Base-by-base conservation (phyloP, 306 rosid species). In the Delonix regia region DNA sequence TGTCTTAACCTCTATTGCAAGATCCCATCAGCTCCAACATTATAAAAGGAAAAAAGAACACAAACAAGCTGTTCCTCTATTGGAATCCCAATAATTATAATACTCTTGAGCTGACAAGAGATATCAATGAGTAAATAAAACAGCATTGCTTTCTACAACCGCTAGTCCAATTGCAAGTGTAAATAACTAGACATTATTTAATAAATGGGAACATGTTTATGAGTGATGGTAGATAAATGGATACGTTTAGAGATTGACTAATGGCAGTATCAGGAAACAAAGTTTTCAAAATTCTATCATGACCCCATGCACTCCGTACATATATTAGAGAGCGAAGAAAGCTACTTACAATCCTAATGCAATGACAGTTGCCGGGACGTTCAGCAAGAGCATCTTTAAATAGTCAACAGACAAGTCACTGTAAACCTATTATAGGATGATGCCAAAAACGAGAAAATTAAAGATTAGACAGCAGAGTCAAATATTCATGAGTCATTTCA, bases 351-450 rank as follows among this genome's bases (percentile, higher is more conserved):
- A 62, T 89, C 90, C 99, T 63, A 94, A 86, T 27, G 97, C 97
- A 75, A 92, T 73, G 21, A 94, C 91, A 12, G 97, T 88, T 5
- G 99, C 97, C 18, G 97, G 99, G 71, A 92, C 93, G 27, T 94
- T 94, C 85, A 94, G 83, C 83, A 89, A 83, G 72, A 94, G 42
- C 99, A 92, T 92, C 92, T 85, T 94, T 78, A 94, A 81, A 85
- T 94, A 94, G 87, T 94, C 99, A 39, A 94, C 91, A 7, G 88
- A 51, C 27, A 94, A 84, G 77, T 94, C 99, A 88, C 99, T 94
- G 84, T 94, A 94, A 80, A 94, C 95, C 97, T 92, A 63, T 64
- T 72, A 64, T 78, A 65, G 16, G 75, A 83, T 22, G 47, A 65
- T 75, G 47, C 48, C 61, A 77, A 48, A 77, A 45, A 57, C 85